Evolutionary conservation across 345 rosid genomes (phyloP).

Genomic region (Excoecaria agallocha): DNA sequence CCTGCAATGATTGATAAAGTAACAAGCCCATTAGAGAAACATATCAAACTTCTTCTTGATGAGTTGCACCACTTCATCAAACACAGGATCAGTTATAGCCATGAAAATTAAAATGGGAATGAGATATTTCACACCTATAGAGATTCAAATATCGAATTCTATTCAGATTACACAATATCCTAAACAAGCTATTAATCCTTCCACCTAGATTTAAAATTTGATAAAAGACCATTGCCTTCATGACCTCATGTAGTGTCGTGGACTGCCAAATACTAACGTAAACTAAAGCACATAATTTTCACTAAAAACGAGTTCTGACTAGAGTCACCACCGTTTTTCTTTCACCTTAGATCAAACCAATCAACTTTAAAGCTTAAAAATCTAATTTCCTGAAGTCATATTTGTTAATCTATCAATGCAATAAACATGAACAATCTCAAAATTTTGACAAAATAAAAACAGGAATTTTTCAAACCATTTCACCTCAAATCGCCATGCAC

Average conservation of each 20-base stretch:
- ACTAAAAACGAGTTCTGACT: neutral
- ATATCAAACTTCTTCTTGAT: neutral
- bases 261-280: no score
- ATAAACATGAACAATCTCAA: neutral
- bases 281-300: neutral
- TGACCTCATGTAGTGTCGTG: neutral
- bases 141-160: neutral
- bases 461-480: conserved; percentile 19
- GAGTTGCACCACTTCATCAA: neutral
- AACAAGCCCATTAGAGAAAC: neutral
- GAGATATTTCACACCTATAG: neutral
- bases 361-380: neutral
- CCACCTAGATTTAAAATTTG: neutral
- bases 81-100: neutral
- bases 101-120: neutral
- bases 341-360: neutral
- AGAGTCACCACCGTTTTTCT: neutral
- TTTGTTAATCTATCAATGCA: conserved; percentile 1
- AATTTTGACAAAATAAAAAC: neutral
- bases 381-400: neutral
- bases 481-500: conserved; percentile 62
- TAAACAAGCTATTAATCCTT: neutral
- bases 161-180: neutral
- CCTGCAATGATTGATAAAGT: conserved; percentile 38
- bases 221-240: neutral